Conservation (phyloP, 192 early-diverging fungal genomes). For the Backusella australiensis region DNA sequence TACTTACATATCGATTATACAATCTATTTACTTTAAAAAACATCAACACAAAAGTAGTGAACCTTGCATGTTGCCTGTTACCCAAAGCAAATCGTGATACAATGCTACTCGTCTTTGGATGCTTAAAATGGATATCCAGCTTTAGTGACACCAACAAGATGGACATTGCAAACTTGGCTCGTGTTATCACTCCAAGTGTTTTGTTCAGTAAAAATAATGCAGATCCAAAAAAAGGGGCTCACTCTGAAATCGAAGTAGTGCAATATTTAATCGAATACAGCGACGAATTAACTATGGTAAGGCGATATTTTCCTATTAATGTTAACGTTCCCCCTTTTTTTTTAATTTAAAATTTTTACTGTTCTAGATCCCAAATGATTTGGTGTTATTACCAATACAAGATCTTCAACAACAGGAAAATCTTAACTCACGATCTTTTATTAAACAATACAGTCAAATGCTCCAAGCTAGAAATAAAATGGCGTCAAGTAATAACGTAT, state of each 20-base stretch:
- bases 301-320: not conserved
- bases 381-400: not conserved
- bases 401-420: not conserved
- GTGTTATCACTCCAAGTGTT: slow-evolving; percentile 92
- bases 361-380: slow-evolving; percentile 10
- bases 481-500: not conserved
- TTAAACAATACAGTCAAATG: slow-evolving; percentile 1
- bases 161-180: slow-evolving; percentile 89
- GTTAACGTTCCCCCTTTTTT: not conserved
- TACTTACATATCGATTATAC: slow-evolving; percentile 88
- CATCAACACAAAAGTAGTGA: slow-evolving; percentile 53
- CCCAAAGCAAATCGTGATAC: slow-evolving; percentile 93
- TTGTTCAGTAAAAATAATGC: slow-evolving; percentile 77
- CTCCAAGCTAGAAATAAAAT: not conserved
- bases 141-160: slow-evolving; percentile 87
- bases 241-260: slow-evolving; percentile 23
- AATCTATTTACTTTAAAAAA: slow-evolving; percentile 58
- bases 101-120: slow-evolving; percentile 83
- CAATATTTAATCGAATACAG: slow-evolving; percentile 21
- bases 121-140: slow-evolving; percentile 81
- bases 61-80: slow-evolving; percentile 79
- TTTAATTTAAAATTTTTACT: not conserved
- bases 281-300: slow-evolving; percentile 17
- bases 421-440: slow-evolving; percentile 5
- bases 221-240: slow-evolving; percentile 1